Conservation (phyloP, 2,329 filamentous ascomycete species). For the Fusarium guadeloupense region DNA sequence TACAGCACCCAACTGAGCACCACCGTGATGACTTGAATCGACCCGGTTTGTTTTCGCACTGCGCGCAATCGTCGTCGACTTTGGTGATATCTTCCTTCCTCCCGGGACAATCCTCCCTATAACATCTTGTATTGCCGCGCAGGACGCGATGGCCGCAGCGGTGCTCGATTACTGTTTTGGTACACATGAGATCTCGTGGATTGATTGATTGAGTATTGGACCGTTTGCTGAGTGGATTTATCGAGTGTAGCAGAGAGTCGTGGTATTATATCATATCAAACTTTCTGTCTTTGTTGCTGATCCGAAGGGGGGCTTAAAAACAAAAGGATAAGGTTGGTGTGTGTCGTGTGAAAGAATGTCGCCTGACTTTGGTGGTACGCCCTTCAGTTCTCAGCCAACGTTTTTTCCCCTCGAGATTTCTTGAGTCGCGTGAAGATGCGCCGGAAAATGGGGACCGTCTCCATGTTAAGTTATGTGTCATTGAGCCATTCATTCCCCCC, state of each 20-base stretch:
- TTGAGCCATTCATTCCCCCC: not conserved
- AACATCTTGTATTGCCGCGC: conserved; percentile 50
- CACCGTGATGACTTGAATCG: conserved; percentile 48
- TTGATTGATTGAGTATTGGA: conserved; percentile 1
- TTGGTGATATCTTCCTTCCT: conserved; percentile 45
- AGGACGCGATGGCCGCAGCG: conserved; percentile 50
- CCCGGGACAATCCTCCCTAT: conserved; percentile 44
- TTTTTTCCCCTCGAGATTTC: not conserved
- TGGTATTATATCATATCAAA: not conserved
- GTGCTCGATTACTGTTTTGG: conserved; percentile 47
- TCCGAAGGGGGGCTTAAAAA: not conserved
- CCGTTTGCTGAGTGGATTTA: not conserved
- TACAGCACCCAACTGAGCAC: conserved; percentile 50
- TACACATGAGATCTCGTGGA: conserved; percentile 45
- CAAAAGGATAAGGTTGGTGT: not conserved
- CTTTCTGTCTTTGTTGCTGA: not conserved
- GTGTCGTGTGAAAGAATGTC: conserved; percentile 2
- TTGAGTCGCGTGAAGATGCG: conserved; percentile 1
- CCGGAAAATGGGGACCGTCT: conserved; percentile 3
- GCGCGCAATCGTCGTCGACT: conserved; percentile 47
- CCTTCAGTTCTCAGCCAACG: conserved; percentile 6
- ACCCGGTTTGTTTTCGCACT: conserved; percentile 46
- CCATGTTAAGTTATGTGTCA: conserved; percentile 13
- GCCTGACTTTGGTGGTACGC: conserved; percentile 14
- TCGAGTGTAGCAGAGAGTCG: not conserved